Base-by-base conservation (phyloP, 2,329 filamentous ascomycete species). In the Clonostachys rhizophaga region DNA sequence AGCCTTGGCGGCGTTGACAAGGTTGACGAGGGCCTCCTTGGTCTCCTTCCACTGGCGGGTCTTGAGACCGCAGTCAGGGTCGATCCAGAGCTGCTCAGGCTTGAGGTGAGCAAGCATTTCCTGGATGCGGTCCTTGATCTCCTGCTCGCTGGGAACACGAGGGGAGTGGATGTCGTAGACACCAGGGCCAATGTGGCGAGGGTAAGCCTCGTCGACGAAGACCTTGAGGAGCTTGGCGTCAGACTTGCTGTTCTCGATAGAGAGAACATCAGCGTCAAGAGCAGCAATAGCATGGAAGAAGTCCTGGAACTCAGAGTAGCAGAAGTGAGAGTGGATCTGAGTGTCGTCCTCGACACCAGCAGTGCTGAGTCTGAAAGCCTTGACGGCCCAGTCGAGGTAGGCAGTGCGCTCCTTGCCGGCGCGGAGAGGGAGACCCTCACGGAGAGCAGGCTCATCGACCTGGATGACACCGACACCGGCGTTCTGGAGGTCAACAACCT, bases 271-370 rank as follows among this genome's bases (percentile, higher is more conserved):
- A 54, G 94, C 92, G 69, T 99, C 94, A 55, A 99, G 87, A 52
- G 94, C 92, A 56, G 94, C 90, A 62, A 99, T 99, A 75, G 94
- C 94, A 76, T 97, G 90, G 91, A 99, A 99, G 84, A 99, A 99
- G 81, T 99, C 94, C 79, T 99, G 94, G 89, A 99, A 99, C 83
- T 99, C 94, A 46, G 94, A 97, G 86, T 99, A 99, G 75, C 94
- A 99, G 89, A 99, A 99, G 82, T 99, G 94, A 55, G 91, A 96
- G 87, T 99, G 94, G 72, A 99, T 96, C 83, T 99, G 94, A 58
- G 94, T 99, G 50, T 87, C 89, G 73, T 99, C 90, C 75, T 91
- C 76, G 52, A 99, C 92, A 70, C 91, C 94, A 51, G 91, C 85
- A 61, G 91, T 95, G 57, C 92, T 86, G 58, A 99, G 89, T 70